Evolutionary conservation across 352 stramenopile species (phyloP), one percentile per base, ranked within the genome.

Genomic region (Globisporangium megalacanthum): DNA sequence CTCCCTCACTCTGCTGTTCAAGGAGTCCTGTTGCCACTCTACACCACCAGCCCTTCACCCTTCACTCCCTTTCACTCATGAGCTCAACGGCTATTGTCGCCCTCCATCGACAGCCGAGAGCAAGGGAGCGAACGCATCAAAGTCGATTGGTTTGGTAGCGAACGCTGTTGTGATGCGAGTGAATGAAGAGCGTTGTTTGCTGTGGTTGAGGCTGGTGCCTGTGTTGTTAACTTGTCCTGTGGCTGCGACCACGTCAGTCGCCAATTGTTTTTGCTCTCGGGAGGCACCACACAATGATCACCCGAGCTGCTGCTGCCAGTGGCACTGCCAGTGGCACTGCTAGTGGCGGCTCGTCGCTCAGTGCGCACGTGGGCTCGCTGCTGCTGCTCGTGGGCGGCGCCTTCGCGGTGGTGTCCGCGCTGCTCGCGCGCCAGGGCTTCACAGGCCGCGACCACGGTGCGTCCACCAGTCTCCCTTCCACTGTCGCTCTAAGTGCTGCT

Each of bases 391-490:
- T 76, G 14, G 62, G 69, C 29, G 72, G 72, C 29, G 47, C 59
- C 1, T 69, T 80, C 39, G 69, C 65, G 31, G 67, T 86, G 2
- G 48, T 67, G 7, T 73, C 78, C 4, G 75, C 78, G 14, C 53
- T 88, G 4, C 71, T 88, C 17, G 78, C 73, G 29, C 74, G 73
- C 17, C 58, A 67, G 2, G 78, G 78, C 45, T 88, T 86, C 58
- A 83, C 75, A 0, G 78, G 78, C 14, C 60, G 78, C 58, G 73
- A 86, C 56, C 70, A 84, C 53, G 77, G 77, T 80, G 19, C 4
- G 56, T 31, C 9, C 31, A 13, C 1, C 31, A 17, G 36, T 13
- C 35, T 54, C 31, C 9, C 19, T 52, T 29, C 25, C 25, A 29
- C 25, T 29, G 25, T 29, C 25, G 25, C 25, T 29, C 25, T 29